Evolutionary conservation across 306 rosid genomes (phyloP), one percentile per base, ranked within the genome.

Genomic region (Gleditsia sinensis): DNA sequence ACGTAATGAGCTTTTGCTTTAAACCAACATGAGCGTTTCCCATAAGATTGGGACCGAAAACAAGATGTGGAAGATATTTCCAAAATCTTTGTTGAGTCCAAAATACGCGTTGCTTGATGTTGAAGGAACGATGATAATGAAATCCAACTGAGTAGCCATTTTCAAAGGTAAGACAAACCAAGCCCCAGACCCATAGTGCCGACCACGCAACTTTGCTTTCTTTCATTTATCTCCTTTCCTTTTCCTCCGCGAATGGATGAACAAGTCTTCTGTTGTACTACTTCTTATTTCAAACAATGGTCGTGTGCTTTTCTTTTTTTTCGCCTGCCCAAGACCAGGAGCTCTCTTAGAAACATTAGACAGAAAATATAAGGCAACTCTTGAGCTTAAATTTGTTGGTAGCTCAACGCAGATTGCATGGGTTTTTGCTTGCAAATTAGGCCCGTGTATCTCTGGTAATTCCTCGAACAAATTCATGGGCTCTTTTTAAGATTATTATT

Each of bases 31-130:
- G 11, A 33, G 10, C 16, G 27, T 23, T 34, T n/a, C 20, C 62
- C 12, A 27, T 10, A 57, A 27, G 45, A 57, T 57, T 24, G 39
- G 65, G 65, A 16, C 17, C 24, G 12, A 16, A 70, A 37, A 37
- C 1, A 11, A 8, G 37, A 23, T 3, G 39, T 20, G 67, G 58
- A 14, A 32, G 50, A 11, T 27, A 19, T 45, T 27, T 59, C 42
- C 34, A 43, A 12, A 25, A 19, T 36, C 51, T 32, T 78, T 43
- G 3, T 12, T 16, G 11, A 71, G 83, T 84, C 85, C 80, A 84
- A 54, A 77, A 37, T 70, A 48, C 40, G 46, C 20, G 77, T 73
- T 80, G 45, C 75, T 69, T 62, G 72, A 56, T 54, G 45, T 32
- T n/a, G 24, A 54, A 61, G 57, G 74, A 20, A 34, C 19, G 20